These are phyloP conservation scores for Oryza glumipatula DNA, from an alignment of 176 grass and related monocot species.

Conservation along the genomic window DNA sequence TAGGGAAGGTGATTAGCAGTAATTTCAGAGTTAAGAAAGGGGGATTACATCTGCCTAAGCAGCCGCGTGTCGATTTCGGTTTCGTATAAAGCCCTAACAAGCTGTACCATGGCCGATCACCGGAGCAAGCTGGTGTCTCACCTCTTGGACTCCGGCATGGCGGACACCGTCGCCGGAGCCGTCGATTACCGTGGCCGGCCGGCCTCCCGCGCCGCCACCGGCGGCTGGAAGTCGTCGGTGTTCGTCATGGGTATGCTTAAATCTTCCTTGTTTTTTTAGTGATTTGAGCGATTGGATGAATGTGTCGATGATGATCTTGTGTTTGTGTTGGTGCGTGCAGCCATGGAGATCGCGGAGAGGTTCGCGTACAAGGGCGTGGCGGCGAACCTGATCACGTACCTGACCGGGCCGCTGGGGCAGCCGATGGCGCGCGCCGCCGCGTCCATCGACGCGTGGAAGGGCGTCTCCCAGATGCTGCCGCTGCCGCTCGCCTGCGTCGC, in stretches of 20 bases:
- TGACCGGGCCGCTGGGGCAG: slow-evolving; percentile 61
- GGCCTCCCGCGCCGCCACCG: slow-evolving; percentile 55
- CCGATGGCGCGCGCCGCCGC: slow-evolving; percentile 60
- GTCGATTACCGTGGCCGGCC: slow-evolving; percentile 56
- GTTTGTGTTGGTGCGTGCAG: slow-evolving; percentile 20
- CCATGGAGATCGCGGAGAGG: slow-evolving; percentile 56
- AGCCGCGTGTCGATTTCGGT: neutral
- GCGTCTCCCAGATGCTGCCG: slow-evolving; percentile 63
- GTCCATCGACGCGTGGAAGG: slow-evolving; percentile 61
- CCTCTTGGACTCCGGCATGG: neutral
- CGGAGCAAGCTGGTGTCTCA: slow-evolving; percentile 5
- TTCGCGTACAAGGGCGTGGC: slow-evolving; percentile 60
- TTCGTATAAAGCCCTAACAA: slow-evolving; percentile 31
- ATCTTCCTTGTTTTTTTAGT: neutral
- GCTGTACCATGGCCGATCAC: neutral
- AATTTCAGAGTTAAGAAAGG: neutral
- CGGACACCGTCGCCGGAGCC: slow-evolving; percentile 47
- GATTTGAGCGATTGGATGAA: neutral
- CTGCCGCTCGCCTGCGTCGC: slow-evolving; percentile 58
- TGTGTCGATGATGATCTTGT: neutral
- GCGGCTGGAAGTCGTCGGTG: slow-evolving; percentile 70
- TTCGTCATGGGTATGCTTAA: slow-evolving; percentile 74
- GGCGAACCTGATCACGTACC: slow-evolving; percentile 65
- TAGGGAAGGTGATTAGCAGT: neutral
- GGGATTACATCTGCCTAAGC: neutral